phyloP scores from a whole-genome alignment of 306 rosid species.

The Vigna angularis region DNA sequence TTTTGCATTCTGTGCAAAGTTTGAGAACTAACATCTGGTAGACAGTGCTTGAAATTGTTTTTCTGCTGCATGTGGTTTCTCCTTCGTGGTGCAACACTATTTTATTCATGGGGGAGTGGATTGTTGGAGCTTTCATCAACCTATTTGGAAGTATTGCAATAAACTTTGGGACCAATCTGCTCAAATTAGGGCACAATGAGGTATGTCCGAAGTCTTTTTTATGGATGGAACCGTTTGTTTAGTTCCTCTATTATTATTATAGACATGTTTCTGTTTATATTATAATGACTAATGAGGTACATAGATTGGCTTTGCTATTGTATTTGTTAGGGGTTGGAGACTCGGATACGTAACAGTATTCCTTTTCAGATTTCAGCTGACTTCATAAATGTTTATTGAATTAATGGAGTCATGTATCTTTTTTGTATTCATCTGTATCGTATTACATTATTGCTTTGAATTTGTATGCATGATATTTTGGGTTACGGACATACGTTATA shows the following conservation, averaged over 20 bases:
- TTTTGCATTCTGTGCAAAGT: constrained; percentile 10
- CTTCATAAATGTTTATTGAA: background rate
- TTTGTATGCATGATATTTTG: constrained; percentile 26
- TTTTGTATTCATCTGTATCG: background rate
- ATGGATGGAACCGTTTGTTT: background rate
- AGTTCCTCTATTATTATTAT: background rate
- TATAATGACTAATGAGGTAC: constrained; percentile 20
- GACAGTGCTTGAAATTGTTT: constrained; percentile 26
- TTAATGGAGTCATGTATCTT: background rate
- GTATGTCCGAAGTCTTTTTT: constrained; percentile 40
- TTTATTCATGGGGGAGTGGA: constrained; percentile 95
- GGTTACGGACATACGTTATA: constrained; percentile 1
- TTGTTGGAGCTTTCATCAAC: constrained; percentile 95
- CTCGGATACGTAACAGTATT: background rate
- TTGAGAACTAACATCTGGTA: constrained; percentile 37
- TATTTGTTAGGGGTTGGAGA: background rate
- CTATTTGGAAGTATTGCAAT: constrained; percentile 96
- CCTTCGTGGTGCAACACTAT: constrained; percentile 48
- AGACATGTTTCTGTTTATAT: background rate
- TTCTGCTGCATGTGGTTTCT: constrained; percentile 60
- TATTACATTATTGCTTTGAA: constrained; percentile 24
- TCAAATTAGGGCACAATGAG: constrained; percentile 97
- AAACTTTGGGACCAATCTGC: constrained; percentile 96
- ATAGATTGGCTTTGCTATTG: constrained; percentile 9
- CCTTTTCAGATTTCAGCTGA: constrained; percentile 7